These are phyloP conservation scores for Aspergillus sp. DNA, from an alignment of 2,329 filamentous ascomycete species.

Conservation along the genomic window DNA sequence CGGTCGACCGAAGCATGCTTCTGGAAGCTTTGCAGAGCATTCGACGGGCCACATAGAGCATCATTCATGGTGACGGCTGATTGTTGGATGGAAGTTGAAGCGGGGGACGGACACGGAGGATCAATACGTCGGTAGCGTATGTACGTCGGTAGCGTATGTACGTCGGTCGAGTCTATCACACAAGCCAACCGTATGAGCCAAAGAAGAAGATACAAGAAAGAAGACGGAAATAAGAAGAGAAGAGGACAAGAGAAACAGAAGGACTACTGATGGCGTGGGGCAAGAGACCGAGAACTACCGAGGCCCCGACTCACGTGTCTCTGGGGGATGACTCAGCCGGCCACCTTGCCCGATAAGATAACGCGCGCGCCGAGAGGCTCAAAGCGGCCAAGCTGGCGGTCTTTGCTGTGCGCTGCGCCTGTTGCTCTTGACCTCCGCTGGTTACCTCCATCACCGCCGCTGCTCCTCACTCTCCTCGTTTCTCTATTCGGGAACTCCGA, in stretches of 20 bases:
- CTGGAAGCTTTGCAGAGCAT: constrained; percentile 70
- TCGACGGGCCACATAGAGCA: constrained; percentile 71
- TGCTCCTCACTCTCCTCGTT: not conserved
- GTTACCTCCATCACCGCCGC: constrained; percentile 4
- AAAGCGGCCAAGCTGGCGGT: constrained; percentile 28
- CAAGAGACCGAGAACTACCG: constrained; percentile 15
- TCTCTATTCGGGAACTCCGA: not conserved
- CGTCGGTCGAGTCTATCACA: not conserved
- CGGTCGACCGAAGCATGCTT: constrained; percentile 68
- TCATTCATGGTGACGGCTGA: constrained; percentile 57
- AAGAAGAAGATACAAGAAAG: constrained; percentile 1
- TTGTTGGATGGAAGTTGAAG: not conserved
- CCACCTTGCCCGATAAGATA: constrained; percentile 27
- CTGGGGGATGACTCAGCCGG: not conserved
- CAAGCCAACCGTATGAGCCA: not conserved
- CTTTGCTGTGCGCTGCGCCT: constrained; percentile 14
- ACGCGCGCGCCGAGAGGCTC: constrained; percentile 13
- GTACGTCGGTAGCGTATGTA: not conserved
- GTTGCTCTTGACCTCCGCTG: constrained; percentile 7
- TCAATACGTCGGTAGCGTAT: not conserved
- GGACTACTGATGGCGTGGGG: constrained; percentile 16
- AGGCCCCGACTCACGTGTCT: constrained; percentile 23
- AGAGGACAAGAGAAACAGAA: constrained; percentile 4
- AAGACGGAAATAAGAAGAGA: constrained; percentile 3
- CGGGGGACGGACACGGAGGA: not conserved